Evolutionary conservation across 345 rosid genomes (phyloP).

Genomic region (Gynandropsis gynandra): DNA sequence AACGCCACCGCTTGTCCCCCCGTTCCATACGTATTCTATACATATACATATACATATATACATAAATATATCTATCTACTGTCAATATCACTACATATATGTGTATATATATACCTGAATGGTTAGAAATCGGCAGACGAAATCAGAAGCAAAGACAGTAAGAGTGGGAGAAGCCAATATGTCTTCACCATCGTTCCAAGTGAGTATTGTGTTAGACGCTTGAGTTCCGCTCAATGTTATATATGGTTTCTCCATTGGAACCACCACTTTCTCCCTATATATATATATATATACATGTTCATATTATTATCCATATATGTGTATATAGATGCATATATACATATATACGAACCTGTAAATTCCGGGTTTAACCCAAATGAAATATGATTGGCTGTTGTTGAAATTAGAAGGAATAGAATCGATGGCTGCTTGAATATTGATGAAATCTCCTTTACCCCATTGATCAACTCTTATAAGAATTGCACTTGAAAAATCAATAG

Average conservation of each 20-base stretch:
- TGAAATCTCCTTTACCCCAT: constrained; percentile 59
- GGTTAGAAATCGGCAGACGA: constrained; percentile 53
- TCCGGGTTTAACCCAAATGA: constrained; percentile 65
- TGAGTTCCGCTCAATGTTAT: constrained; percentile 63
- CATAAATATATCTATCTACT: not conserved
- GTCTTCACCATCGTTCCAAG: constrained; percentile 43
- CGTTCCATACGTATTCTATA: constrained; percentile 52
- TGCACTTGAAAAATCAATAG: constrained; percentile 31
- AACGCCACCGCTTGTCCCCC: constrained; percentile 51
- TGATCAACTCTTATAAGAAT: constrained; percentile 55
- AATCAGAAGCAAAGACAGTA: constrained; percentile 51
- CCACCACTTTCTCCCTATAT: constrained; percentile 44
- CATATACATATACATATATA: not conserved
- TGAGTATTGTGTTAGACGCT: constrained; percentile 37
- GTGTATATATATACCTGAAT: constrained; percentile 37
- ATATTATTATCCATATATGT: not conserved
- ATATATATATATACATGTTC: not conserved
- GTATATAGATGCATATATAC: not conserved
- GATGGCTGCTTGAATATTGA: constrained; percentile 59
- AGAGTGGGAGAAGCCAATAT: constrained; percentile 48
- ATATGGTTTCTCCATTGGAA: constrained; percentile 63
- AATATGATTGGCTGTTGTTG: constrained; percentile 32
- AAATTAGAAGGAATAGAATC: constrained; percentile 48
- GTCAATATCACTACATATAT: not conserved
- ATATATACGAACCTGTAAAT: constrained; percentile 40